phyloP scores from a whole-genome alignment of 192 early-diverging fungal genomes.

The Podila horticola region DNA sequence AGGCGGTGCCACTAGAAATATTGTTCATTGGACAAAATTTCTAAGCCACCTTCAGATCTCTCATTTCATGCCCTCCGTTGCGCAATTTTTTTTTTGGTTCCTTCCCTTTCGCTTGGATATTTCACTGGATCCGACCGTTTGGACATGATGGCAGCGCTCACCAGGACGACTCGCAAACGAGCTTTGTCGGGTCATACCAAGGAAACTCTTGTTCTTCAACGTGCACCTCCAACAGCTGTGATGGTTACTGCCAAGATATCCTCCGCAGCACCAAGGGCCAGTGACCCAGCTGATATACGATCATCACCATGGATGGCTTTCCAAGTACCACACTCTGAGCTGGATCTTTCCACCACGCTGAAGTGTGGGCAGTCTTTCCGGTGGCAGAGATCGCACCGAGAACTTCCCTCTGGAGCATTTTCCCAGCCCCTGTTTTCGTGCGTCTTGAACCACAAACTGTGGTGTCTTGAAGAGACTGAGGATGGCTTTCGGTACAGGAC shows the following conservation, averaged over 20 bases:
- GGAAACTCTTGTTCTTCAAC: not conserved
- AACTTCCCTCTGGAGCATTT: slow-evolving; percentile 66
- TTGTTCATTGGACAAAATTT: no score
- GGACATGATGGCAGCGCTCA: slow-evolving; percentile 26
- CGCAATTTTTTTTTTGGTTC: not conserved
- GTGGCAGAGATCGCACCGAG: slow-evolving; percentile 76
- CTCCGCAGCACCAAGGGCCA: not conserved
- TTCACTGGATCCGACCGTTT: not conserved
- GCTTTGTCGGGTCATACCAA: slow-evolving; percentile 7
- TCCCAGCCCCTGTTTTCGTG: slow-evolving; percentile 33
- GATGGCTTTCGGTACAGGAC: slow-evolving; percentile 45
- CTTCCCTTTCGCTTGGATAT: not conserved
- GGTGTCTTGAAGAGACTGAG: slow-evolving; percentile 30
- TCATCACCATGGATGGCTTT: slow-evolving; percentile 20
- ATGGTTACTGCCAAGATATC: not conserved
- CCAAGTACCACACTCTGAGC: slow-evolving; percentile 64
- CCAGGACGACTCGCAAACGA: slow-evolving; percentile 38
- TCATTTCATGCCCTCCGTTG: not conserved
- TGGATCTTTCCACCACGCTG: slow-evolving; percentile 83
- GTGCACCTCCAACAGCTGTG: not conserved
- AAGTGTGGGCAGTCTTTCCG: slow-evolving; percentile 92
- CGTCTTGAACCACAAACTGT: slow-evolving; percentile 29
- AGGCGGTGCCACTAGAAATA: no score
- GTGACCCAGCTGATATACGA: slow-evolving; percentile 1
- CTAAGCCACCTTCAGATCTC: no score